A percentile compares a stretch with the other conserved stretches of the same genome.
Conservation (phyloP, 1,139 yeast genomes). For the Pichia sp. region DNA sequence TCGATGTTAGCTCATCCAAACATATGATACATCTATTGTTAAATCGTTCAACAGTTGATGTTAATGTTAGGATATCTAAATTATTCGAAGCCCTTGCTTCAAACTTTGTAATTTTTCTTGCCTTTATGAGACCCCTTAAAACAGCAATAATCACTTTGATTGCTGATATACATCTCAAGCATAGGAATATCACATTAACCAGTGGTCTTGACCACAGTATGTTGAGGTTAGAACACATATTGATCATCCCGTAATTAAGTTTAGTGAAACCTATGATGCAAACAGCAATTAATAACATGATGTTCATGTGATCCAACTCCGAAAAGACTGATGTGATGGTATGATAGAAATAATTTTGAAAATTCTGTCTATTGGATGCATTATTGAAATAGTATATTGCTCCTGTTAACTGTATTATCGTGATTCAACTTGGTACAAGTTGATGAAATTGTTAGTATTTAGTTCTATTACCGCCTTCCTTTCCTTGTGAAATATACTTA, state of each 20-base stretch:
- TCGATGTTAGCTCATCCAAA: slow-evolving; percentile 18
- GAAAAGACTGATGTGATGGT: slow-evolving; percentile 21
- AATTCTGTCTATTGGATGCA: slow-evolving; percentile 19
- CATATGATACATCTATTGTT: slow-evolving; percentile 28
- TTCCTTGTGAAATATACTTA: slow-evolving; percentile 11
- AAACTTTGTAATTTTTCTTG: slow-evolving; percentile 24
- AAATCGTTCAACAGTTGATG: slow-evolving; percentile 9
- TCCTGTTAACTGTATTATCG: slow-evolving; percentile 15
- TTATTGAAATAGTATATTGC: slow-evolving; percentile 26
- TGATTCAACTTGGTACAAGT: neutral
- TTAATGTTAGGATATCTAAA: slow-evolving; percentile 1
- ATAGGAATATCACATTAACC: slow-evolving; percentile 19
- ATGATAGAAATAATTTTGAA: slow-evolving; percentile 19
- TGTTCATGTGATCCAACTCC: slow-evolving; percentile 23
- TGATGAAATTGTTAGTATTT: slow-evolving; percentile 10
- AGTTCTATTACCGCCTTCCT: too few species aligned
- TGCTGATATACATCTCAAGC: slow-evolving; percentile 22
- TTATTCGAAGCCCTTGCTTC: slow-evolving; percentile 16
- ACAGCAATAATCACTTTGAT: slow-evolving; percentile 23
- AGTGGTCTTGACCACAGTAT: slow-evolving; percentile 18
- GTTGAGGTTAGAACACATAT: slow-evolving; percentile 10
- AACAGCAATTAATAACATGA: slow-evolving; percentile 21
- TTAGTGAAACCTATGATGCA: slow-evolving; percentile 20
- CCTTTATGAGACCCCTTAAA: slow-evolving; percentile 24
- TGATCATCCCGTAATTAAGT: slow-evolving; percentile 12